These are phyloP conservation scores for Diaporthe amygdali DNA, from an alignment of 2,329 filamentous ascomycete species.

Conservation along the genomic window DNA sequence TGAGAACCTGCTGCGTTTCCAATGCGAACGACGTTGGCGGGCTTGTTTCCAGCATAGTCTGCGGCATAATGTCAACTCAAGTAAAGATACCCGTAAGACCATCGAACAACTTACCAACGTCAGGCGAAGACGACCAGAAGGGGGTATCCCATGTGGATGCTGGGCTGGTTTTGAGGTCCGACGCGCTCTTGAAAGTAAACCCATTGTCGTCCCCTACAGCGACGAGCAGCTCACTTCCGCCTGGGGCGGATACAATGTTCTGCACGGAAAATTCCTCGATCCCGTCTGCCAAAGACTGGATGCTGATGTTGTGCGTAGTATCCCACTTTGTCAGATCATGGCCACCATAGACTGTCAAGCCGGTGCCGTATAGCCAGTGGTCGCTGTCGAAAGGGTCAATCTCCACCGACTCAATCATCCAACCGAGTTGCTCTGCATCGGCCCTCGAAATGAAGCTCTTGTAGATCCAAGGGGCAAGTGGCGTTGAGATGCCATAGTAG, in stretches of 20 bases:
- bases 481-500: constrained; percentile 51
- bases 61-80: neutral
- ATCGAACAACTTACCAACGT: constrained; percentile 40
- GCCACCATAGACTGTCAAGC: constrained; percentile 45
- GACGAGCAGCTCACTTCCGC: constrained; percentile 56
- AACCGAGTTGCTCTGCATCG: constrained; percentile 58
- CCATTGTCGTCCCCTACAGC: constrained; percentile 58
- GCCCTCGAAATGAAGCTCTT: constrained; percentile 48
- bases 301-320: constrained; percentile 50
- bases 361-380: constrained; percentile 67
- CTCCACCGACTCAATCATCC: constrained; percentile 65
- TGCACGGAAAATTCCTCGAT: constrained; percentile 60
- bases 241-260: constrained; percentile 52
- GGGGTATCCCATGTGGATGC: constrained; percentile 51
- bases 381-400: constrained; percentile 64
- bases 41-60: constrained; percentile 54
- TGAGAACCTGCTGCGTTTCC: constrained; percentile 49
- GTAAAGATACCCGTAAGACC: accelerated
- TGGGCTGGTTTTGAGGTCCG: constrained; percentile 47
- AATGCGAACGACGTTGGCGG: constrained; percentile 53
- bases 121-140: constrained; percentile 48
- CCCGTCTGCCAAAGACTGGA: constrained; percentile 56
- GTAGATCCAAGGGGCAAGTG: constrained; percentile 59
- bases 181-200: constrained; percentile 49
- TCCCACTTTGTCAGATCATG: constrained; percentile 63